Conservation (phyloP, 2,329 filamentous ascomycete species). For the Fusarium temperatum region DNA sequence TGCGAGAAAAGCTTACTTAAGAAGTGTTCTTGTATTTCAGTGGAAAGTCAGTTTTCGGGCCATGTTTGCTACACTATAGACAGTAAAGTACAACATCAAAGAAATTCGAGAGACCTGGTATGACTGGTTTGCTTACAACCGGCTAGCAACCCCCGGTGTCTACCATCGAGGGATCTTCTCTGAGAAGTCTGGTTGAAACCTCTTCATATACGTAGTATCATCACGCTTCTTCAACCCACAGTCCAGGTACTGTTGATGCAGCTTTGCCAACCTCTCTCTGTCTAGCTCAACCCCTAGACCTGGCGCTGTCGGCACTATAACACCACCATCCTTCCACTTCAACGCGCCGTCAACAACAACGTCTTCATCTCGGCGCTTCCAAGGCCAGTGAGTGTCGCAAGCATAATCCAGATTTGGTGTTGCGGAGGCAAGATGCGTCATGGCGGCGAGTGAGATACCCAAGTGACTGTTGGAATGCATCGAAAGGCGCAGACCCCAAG, state of each 20-base stretch:
- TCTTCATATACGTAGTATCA: slow-evolving; percentile 51
- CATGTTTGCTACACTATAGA: too few species aligned
- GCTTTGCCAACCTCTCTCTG: slow-evolving; percentile 45
- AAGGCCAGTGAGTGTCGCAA: slow-evolving; percentile 56
- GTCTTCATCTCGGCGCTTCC: slow-evolving; percentile 54
- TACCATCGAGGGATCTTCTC: slow-evolving; percentile 47
- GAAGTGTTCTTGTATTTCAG: neutral
- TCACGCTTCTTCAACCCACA: slow-evolving; percentile 50
- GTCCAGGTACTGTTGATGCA: slow-evolving; percentile 51
- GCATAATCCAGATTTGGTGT: slow-evolving; percentile 54
- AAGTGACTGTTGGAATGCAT: slow-evolving; percentile 57
- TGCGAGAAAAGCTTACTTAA: neutral
- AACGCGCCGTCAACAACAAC: slow-evolving; percentile 50
- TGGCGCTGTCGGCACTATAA: slow-evolving; percentile 47
- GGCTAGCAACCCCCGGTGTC: fast-evolving
- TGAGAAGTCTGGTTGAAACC: slow-evolving; percentile 48
- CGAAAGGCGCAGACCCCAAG: slow-evolving; percentile 52
- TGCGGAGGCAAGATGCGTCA: slow-evolving; percentile 54
- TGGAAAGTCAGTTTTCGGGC: fast-evolving
- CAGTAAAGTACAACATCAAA: too few species aligned
- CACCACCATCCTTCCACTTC: slow-evolving; percentile 49
- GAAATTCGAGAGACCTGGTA: neutral
- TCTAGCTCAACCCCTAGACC: slow-evolving; percentile 52
- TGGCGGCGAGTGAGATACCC: slow-evolving; percentile 54
- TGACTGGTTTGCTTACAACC: neutral